Conservation (phyloP, 371 early-diverging fungal species). For the Mortierella sp. region DNA sequence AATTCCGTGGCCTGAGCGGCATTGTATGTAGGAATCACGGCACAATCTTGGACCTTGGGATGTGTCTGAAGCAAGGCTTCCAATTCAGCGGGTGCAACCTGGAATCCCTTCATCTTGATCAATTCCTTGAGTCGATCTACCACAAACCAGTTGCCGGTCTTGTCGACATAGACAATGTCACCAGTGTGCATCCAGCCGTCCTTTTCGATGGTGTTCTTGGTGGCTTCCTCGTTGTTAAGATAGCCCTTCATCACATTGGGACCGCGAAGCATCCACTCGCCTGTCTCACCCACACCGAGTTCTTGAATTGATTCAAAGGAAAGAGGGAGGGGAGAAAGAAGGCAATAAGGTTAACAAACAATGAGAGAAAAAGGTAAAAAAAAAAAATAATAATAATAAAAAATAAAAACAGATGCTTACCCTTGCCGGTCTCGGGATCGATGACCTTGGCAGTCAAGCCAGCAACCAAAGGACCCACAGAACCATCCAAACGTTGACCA, state of each 20-base stretch:
- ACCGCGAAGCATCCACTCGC: conserved; percentile 85
- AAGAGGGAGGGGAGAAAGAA: neutral
- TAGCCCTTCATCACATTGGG: conserved; percentile 88
- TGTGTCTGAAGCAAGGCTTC: conserved; percentile 82
- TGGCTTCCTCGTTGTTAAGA: conserved; percentile 74
- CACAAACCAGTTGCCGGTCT: conserved; percentile 67
- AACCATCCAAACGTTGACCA: conserved; percentile 58
- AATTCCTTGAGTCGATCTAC: conserved; percentile 82
- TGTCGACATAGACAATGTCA: conserved; percentile 77
- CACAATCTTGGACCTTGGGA: conserved; percentile 76
- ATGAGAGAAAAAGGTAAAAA: too few species aligned
- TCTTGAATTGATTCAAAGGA: too few species aligned
- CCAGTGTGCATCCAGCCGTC: conserved; percentile 88
- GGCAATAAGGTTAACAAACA: neutral
- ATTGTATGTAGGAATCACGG: conserved; percentile 76
- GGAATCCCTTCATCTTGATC: conserved; percentile 83
- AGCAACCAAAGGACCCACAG: conserved; percentile 75
- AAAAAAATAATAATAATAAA: neutral
- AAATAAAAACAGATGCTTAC: conserved; percentile 28
- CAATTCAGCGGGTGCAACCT: conserved; percentile 88
- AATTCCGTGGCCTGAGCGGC: conserved; percentile 77
- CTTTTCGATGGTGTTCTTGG: conserved; percentile 40
- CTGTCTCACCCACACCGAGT: conserved; percentile 63
- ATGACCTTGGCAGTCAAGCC: conserved; percentile 77
- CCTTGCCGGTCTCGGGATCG: conserved; percentile 61